phyloP scores from a whole-genome alignment of 2,329 filamentous ascomycete genomes.

The Penicillium corylophilum region DNA sequence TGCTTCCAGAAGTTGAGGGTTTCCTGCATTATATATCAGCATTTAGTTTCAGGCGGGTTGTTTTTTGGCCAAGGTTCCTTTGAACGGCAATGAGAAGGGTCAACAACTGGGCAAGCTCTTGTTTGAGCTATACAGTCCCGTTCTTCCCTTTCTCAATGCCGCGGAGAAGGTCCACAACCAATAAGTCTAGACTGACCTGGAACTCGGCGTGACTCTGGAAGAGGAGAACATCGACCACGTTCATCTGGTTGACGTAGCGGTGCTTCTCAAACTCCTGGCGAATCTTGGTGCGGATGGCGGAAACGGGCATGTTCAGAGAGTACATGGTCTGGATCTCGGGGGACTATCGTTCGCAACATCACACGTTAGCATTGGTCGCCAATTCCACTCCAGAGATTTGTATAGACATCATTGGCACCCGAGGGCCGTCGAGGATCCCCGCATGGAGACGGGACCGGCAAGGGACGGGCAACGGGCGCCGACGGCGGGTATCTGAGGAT shows the following conservation, averaged over 20 bases:
- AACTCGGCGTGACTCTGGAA: slow-evolving; percentile 91
- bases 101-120: not conserved
- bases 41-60: not conserved
- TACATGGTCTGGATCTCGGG: slow-evolving; percentile 98
- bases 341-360: slow-evolving; percentile 57
- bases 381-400: not conserved
- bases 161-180: not conserved
- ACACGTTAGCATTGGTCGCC: slow-evolving; percentile 9
- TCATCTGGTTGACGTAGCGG: slow-evolving; percentile 86
- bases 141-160: not conserved
- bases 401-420: not conserved
- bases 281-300: slow-evolving; percentile 85
- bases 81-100: not conserved
- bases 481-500: slow-evolving; percentile 6
- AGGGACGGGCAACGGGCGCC: slow-evolving; percentile 4
- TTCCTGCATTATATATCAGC: slow-evolving; percentile 59
- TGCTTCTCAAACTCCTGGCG: slow-evolving; percentile 96
- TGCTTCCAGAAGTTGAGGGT: slow-evolving; percentile 99
- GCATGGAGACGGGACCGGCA: not conserved
- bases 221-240: slow-evolving; percentile 82
- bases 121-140: not conserved
- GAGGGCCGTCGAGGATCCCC: not conserved
- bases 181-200: slow-evolving; percentile 62
- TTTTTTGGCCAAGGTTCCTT: not conserved
- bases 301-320: slow-evolving; percentile 83